A percentile compares a stretch with the other conserved stretches of the same genome.
Conservation (phyloP, 73 alveolate genomes). For the Urostyla sp. region DNA sequence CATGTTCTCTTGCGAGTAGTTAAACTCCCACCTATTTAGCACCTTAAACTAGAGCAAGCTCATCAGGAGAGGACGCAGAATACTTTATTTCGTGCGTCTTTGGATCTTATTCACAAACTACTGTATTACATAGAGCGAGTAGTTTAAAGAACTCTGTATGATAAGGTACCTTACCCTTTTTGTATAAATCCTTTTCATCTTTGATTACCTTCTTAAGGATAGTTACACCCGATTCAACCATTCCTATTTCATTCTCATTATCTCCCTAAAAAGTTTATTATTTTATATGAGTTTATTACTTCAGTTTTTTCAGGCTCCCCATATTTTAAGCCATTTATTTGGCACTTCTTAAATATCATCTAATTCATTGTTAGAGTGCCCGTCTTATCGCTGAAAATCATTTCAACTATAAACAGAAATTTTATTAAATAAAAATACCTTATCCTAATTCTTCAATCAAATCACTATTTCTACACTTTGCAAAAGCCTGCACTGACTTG, state of each 20-base stretch:
- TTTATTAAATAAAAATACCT: slow-evolving; percentile 72
- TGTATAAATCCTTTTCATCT: neutral
- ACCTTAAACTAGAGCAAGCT: slow-evolving; percentile 93
- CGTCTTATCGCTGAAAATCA: slow-evolving; percentile 87
- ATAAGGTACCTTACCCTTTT: neutral
- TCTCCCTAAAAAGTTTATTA: neutral
- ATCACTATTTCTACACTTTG: slow-evolving; percentile 77
- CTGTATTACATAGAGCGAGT: slow-evolving; percentile 87
- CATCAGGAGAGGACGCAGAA: slow-evolving; percentile 95
- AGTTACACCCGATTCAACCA: neutral
- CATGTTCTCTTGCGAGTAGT: slow-evolving; percentile 70
- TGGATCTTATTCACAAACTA: slow-evolving; percentile 69
- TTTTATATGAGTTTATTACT: slow-evolving; percentile 1
- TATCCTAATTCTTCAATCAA: slow-evolving; percentile 86
- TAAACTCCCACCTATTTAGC: slow-evolving; percentile 88
- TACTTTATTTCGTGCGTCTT: slow-evolving; percentile 62
- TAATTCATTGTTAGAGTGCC: slow-evolving; percentile 89
- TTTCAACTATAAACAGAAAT: slow-evolving; percentile 75
- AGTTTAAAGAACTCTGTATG: slow-evolving; percentile 67
- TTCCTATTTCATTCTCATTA: slow-evolving; percentile 6
- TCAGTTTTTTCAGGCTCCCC: slow-evolving; percentile 69
- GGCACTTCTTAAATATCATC: slow-evolving; percentile 81
- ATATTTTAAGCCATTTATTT: slow-evolving; percentile 79
- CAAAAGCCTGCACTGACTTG: slow-evolving; percentile 64
- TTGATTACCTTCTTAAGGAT: neutral